These are phyloP conservation scores for Monosporascus sp. DNA, from an alignment of 2,329 filamentous ascomycete genomes.

Conservation along the genomic window DNA sequence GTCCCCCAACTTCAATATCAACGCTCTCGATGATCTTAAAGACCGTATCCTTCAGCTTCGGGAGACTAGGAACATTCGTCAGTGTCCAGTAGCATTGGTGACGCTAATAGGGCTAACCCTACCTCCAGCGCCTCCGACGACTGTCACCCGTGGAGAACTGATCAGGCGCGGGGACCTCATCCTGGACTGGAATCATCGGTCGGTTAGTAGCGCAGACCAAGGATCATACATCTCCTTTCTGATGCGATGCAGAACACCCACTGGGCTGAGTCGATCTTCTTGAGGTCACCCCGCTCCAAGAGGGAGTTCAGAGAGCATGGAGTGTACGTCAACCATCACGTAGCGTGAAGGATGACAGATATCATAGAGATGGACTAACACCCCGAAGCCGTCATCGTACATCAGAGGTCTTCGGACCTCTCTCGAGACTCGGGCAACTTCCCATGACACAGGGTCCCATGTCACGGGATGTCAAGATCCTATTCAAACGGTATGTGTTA, in stretches of 20 bases:
- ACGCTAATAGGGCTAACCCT: slow-evolving; percentile 5
- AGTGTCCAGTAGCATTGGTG: slow-evolving; percentile 26
- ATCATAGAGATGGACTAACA: background rate
- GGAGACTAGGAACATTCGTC: slow-evolving; percentile 49
- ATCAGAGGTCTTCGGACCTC: slow-evolving; percentile 21
- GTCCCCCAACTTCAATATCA: slow-evolving; percentile 51
- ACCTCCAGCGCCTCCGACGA: slow-evolving; percentile 20
- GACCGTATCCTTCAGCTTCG: slow-evolving; percentile 47
- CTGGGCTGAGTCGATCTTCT: slow-evolving; percentile 60
- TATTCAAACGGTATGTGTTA: slow-evolving; percentile 48
- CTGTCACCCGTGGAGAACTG: slow-evolving; percentile 19
- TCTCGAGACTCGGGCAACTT: slow-evolving; percentile 35
- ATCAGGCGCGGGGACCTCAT: slow-evolving; percentile 20
- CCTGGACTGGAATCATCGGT: slow-evolving; percentile 23
- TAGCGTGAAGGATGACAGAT: background rate
- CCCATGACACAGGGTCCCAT: slow-evolving; percentile 25
- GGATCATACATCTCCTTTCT: slow-evolving; percentile 5
- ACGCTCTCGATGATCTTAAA: slow-evolving; percentile 45
- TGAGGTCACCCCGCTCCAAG: slow-evolving; percentile 45
- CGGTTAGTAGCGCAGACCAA: slow-evolving; percentile 12
- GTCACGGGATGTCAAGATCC: slow-evolving; percentile 42
- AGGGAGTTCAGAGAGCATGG: slow-evolving; percentile 42
- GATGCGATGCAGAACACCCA: slow-evolving; percentile 39
- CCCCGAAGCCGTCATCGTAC: slow-evolving; percentile 6
- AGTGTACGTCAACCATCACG: slow-evolving; percentile 23